Conservation (phyloP, 2,329 filamentous ascomycete species). For the Coniochaeta pulveracea region DNA sequence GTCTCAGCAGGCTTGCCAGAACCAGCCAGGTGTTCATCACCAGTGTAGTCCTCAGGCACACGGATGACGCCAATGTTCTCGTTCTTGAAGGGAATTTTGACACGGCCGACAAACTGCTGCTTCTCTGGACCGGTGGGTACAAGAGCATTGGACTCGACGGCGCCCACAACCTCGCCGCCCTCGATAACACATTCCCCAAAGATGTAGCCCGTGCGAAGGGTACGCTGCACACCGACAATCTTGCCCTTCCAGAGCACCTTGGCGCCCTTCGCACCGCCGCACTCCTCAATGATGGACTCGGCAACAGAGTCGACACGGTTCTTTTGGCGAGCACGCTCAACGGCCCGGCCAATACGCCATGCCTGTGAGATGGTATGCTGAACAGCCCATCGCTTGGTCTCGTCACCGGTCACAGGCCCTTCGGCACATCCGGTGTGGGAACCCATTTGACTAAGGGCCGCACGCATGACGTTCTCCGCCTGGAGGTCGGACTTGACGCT, state of each 20-base stretch:
- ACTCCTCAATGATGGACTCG: constrained; percentile 46
- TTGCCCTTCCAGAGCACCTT: constrained; percentile 53
- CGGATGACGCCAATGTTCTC: constrained; percentile 55
- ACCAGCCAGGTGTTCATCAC: constrained; percentile 6
- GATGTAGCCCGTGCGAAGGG: constrained; percentile 42
- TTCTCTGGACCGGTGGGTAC: constrained; percentile 3
- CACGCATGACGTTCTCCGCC: constrained; percentile 37
- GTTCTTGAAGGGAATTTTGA: constrained; percentile 64
- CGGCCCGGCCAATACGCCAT: constrained; percentile 49
- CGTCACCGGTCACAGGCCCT: constrained; percentile 33
- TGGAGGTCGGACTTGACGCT: constrained; percentile 31
- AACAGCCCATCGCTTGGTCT: constrained; percentile 38
- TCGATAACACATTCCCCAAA: constrained; percentile 49
- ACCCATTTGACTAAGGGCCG: constrained; percentile 43
- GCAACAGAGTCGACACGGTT: constrained; percentile 43
- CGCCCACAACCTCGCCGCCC: constrained; percentile 24
- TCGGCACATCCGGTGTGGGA: constrained; percentile 37
- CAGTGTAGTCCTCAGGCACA: constrained; percentile 12
- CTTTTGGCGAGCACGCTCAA: constrained; percentile 15
- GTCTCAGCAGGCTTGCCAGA: constrained; percentile 22
- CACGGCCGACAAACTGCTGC: constrained; percentile 25
- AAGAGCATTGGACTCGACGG: constrained; percentile 6
- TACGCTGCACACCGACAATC: constrained; percentile 47
- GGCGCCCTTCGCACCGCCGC: constrained; percentile 39
- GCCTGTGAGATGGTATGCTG: constrained; percentile 40